Conservation (phyloP, 2,329 filamentous ascomycete genomes). For the Chaetomiaceae sp. region DNA sequence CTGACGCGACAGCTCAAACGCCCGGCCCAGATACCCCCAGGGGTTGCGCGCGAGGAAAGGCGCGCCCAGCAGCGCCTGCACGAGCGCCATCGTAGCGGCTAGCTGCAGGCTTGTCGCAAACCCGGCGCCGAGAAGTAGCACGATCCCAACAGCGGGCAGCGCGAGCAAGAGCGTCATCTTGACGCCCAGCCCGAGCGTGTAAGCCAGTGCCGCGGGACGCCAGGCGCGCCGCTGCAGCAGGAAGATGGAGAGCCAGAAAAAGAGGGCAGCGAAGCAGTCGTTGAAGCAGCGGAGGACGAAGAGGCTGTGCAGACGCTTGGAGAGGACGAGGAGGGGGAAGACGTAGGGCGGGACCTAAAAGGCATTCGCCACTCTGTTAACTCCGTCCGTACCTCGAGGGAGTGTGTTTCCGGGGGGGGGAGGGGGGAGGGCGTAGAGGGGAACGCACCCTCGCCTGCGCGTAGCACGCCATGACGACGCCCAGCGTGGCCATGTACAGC, state of each 20-base stretch:
- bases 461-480: constrained; percentile 78
- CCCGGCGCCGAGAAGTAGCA: constrained; percentile 69
- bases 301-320: constrained; percentile 89
- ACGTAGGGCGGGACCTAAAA: constrained; percentile 86
- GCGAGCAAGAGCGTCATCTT: constrained; percentile 90
- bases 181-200: constrained; percentile 74
- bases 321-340: constrained; percentile 76
- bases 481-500: constrained; percentile 71
- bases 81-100: constrained; percentile 63
- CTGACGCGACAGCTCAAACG: constrained; percentile 84
- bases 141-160: constrained; percentile 70
- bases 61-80: constrained; percentile 62
- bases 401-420: too few species aligned
- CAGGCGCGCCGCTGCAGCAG: constrained; percentile 69
- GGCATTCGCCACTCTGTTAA: too few species aligned
- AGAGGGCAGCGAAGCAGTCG: constrained; percentile 81
- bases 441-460: constrained; percentile 57
- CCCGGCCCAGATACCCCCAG: constrained; percentile 67
- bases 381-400: not conserved
- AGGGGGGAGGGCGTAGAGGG: too few species aligned
- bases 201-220: constrained; percentile 66
- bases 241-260: constrained; percentile 76
- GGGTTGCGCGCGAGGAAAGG: constrained; percentile 66
- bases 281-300: constrained; percentile 93
- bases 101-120: constrained; percentile 59